Conservation (phyloP, 768 basidiomycete genomes). For the Pulveroboletus ravenelii region DNA sequence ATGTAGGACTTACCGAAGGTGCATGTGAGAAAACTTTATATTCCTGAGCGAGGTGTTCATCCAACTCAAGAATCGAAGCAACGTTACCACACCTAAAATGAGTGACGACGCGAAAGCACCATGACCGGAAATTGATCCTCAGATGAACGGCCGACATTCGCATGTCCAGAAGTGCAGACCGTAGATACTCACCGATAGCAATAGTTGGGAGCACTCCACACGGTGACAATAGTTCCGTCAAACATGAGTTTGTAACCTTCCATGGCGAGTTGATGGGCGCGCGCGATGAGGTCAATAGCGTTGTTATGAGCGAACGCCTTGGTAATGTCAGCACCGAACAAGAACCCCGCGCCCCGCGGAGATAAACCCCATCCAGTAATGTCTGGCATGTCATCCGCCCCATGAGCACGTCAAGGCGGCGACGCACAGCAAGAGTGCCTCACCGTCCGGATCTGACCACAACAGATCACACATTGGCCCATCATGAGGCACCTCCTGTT, state of each 20-base stretch:
- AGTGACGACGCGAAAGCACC: slow-evolving; percentile 8
- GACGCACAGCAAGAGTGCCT: slow-evolving; percentile 11
- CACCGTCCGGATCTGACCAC: slow-evolving; percentile 99
- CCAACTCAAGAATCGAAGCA: slow-evolving; percentile 89
- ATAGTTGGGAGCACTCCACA: slow-evolving; percentile 98
- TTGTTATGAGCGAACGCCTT: slow-evolving; percentile 88
- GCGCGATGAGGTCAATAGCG: slow-evolving; percentile 88
- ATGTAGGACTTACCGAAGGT: slow-evolving; percentile 56
- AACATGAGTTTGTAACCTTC: slow-evolving; percentile 98
- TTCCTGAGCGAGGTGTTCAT: slow-evolving; percentile 88
- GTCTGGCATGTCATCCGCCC: slow-evolving; percentile 40
- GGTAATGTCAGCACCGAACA: slow-evolving; percentile 91
- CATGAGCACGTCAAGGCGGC: slow-evolving; percentile 19
- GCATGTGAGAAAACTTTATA: slow-evolving; percentile 96
- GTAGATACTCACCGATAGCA: slow-evolving; percentile 76
- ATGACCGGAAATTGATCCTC: slow-evolving; percentile 24
- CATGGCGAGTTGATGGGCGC: slow-evolving; percentile 97
- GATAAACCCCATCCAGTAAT: slow-evolving; percentile 95
- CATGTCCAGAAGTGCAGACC: slow-evolving; percentile 10
- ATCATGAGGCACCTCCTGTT: slow-evolving; percentile 97
- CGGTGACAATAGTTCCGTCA: slow-evolving; percentile 90
- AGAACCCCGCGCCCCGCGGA: slow-evolving; percentile 94
- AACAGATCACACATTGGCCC: slow-evolving; percentile 97
- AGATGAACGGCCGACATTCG: slow-evolving; percentile 13
- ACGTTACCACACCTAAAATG: slow-evolving; percentile 84